Base-by-base conservation (phyloP, 495 filamentous ascomycete species). In the Aspergillus cristatus region DNA sequence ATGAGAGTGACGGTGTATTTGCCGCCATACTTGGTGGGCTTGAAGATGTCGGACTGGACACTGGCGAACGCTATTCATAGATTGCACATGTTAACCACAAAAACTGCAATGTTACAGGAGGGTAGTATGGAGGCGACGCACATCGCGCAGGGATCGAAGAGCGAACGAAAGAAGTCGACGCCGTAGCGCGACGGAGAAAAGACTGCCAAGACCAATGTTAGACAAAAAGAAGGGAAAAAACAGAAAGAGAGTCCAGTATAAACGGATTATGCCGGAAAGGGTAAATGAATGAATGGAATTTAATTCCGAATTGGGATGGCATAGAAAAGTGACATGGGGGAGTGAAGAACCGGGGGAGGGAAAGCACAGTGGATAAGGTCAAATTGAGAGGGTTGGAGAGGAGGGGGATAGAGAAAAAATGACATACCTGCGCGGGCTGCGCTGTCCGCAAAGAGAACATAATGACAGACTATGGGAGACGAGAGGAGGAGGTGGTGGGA, bases 1-100 rank as follows among this genome's bases (percentile, higher is more conserved):
- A 98, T 96, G 44, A 98, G 75, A 37, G 93, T 96, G 49, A 95
- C 89, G 13, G 93, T 97, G 76, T 97, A 97, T 71, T 97, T 98
- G 61, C 91, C 88, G 51, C 91, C 91, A 68, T 90, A 97, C 68
- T 97, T 98, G 55, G 91, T 95, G 39, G 91, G 91, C 75, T 94
- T 91, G 78, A 94, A 94, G 58, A 94, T 84, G 57, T 95, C 88
- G 47, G 79, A 76, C 64, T 84, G 77, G 40, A 93, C 68, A 28
- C 80, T 90, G 45, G 88, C 87, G 50, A 82, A 68, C 33, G 68
- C 70, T 72, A 38, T 34, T 34, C 34, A 38, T 38, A 14, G 15
- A 8, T 4, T 24, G 20, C 4, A 24, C 20, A 50, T 18, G 43
- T 58, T 46, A 55, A 47, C 34, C n/a, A 38, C 20, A n/a, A 15